Evolutionary conservation across 2,329 filamentous ascomycete genomes (phyloP), one percentile per base, ranked within the genome.

Genomic region (Hawksworthiomyces lignivorus): DNA sequence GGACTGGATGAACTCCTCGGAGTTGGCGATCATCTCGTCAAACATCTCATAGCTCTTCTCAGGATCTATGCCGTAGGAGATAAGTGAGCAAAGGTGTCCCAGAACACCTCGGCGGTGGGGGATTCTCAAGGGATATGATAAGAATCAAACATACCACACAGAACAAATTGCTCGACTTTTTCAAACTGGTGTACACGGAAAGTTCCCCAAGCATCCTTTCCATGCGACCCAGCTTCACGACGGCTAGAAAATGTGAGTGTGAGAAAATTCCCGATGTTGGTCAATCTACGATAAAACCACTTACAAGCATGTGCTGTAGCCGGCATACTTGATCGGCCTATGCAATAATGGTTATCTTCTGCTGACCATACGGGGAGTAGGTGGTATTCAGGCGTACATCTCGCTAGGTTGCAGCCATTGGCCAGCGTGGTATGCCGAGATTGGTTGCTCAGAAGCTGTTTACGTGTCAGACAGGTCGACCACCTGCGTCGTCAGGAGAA

Each of bases 161-260:
- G 54, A 41, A 62, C 57, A 46, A 69, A 69, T 51, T 69, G 66
- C 54, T 69, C 67, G 11, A 69, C 51, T 46, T 57, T 56, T 33
- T 97, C 90, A 57, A 97, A 98, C 62, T 98, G 90, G 62, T 98
- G 92, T 21, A 97, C 89, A 50, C 92, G 83, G 76, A 96, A 98
- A 48, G 97, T 87, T 43, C 92, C 92, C 92, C 92, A 98, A 2
- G 90, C 90, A 61, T 98, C 51, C 40, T 54, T 57, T 31, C 59
- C 84, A 58, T 92, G 90, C 17, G 86, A 82, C 41, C 92, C 92
- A 30, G 92, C 92, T 62, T 98, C 92, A 66, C 94, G 89, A 53
- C 92, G 78, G 72, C 47, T 49, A 11, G 1, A 4, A 3, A 15
- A 8, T 2, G 12, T 5, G 5, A 5, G 24, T 26, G 24, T 12